Base-by-base conservation (phyloP, 495 filamentous ascomycete species). In the Penicillium roqueforti region DNA sequence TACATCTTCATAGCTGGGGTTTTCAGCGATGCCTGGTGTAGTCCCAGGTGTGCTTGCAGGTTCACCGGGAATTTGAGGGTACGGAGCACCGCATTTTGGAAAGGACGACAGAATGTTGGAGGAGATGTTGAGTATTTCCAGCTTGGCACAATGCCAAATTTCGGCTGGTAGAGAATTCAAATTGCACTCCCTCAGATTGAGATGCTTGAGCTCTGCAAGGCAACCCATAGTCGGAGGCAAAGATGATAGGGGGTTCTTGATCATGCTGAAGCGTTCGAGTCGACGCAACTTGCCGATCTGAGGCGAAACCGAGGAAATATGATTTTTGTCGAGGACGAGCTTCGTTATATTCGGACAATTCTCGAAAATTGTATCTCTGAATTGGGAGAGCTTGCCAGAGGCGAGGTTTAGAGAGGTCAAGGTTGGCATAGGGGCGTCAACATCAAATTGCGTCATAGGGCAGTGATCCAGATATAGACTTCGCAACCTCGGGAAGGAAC, bases 111-210 rank as follows among this genome's bases (percentile, higher is more conserved):
- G 73, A 9, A 97, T 81, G 59, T 99, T 99, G 7, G 93, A 95
- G 2, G 92, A 97, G 16, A 95, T 85, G 68, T 99, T 99, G 43
- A 99, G 79, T 0, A 87, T 90, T 65, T 96, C 91, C 50, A 99
- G 71, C 60, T 86, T 91, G 54, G 83, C 81, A 41, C 91, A 89
- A 76, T 87, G 88, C 93, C 93, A 99, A 11, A 97, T 77, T 59
- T 99, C 93, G 59, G 88, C 83, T 6, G 93, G 93, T 29, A 99
- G 76, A 47, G 83, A 84, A 58, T 86, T 85, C 40, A 99, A 76
- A 63, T 96, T 97, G 71, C 97, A 97, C 58, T 92, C 91, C 58
- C 91, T 82, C 32, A 96, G 70, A 68, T 97, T 92, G 13, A 99
- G 75, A 53, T 87, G 86, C 49, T 81, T 85, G 37, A 99, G 79